phyloP scores from a whole-genome alignment of 164 flowering plant genomes.

The Nymphaea thermarum region DNA sequence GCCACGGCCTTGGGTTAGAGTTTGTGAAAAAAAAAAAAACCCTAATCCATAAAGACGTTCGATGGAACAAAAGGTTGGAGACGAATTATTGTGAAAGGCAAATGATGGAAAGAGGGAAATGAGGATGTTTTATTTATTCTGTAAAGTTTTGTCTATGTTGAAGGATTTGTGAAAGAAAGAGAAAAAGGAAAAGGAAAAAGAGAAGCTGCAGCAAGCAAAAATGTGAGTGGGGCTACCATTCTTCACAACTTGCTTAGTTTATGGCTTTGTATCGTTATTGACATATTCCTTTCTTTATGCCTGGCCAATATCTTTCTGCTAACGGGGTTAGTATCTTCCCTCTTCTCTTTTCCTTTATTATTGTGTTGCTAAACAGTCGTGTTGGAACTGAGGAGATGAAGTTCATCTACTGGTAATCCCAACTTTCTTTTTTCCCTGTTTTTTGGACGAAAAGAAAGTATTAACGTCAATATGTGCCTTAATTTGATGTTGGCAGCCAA shows the following conservation, averaged over 20 bases:
- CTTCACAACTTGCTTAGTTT: not conserved
- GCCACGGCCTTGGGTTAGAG: too few relatives aligned
- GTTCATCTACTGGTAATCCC: too few relatives aligned
- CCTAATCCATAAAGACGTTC: not conserved
- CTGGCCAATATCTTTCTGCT: not conserved
- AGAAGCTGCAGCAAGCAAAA: not conserved
- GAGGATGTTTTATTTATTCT: not conserved
- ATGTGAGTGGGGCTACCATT: too few relatives aligned
- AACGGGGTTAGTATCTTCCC: not conserved
- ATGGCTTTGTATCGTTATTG: not conserved
- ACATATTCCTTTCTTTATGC: too few relatives aligned
- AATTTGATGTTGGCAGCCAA: not conserved
- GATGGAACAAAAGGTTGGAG: not conserved
- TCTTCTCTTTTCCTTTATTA: not conserved
- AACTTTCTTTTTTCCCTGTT: too few relatives aligned
- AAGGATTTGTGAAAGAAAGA: too few relatives aligned
- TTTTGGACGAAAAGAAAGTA: too few relatives aligned
- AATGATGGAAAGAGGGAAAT: not conserved
- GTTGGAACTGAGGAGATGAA: not conserved
- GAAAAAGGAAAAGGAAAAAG: not conserved
- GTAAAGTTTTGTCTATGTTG: not conserved
- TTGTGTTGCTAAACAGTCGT: not conserved
- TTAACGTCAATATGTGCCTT: not conserved
- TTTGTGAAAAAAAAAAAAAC: too few relatives aligned
- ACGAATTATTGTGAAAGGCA: not conserved